phyloP scores from a whole-genome alignment of 2,329 filamentous ascomycete species.

The Metarhizium anisopliae region DNA sequence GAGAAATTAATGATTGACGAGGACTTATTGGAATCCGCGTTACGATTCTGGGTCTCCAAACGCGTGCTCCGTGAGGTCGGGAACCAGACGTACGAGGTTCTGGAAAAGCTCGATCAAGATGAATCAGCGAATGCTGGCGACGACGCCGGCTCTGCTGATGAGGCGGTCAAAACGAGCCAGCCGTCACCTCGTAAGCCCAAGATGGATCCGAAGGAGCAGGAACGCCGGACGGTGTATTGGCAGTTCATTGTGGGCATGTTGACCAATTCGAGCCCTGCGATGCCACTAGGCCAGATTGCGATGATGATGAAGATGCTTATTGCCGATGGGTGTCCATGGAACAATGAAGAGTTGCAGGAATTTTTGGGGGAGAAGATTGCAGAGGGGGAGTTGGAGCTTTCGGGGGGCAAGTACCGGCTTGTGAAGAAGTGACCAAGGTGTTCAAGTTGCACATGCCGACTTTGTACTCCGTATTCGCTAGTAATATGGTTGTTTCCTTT shows the following conservation, averaged over 20 bases:
- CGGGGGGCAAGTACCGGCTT: conserved; percentile 61
- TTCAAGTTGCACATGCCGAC: not conserved
- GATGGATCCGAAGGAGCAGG: conserved; percentile 55
- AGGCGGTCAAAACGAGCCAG: conserved; percentile 14
- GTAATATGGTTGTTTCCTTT: not conserved
- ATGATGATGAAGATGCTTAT: conserved; percentile 96
- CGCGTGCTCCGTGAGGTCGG: conserved; percentile 51
- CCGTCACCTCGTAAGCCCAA: conserved; percentile 41
- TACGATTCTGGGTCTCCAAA: conserved; percentile 64
- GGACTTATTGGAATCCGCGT: conserved; percentile 56
- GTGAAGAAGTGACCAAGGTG: conserved; percentile 41
- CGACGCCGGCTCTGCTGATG: conserved; percentile 18
- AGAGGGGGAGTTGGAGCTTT: conserved; percentile 59
- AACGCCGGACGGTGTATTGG: conserved; percentile 63
- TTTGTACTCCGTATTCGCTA: not conserved
- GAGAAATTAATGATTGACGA: conserved; percentile 62
- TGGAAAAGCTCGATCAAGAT: conserved; percentile 47
- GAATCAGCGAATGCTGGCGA: conserved; percentile 19
- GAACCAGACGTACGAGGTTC: conserved; percentile 53
- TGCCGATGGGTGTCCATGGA: conserved; percentile 80
- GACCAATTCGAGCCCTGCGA: conserved; percentile 74
- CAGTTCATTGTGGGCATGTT: conserved; percentile 93
- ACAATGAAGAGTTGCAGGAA: conserved; percentile 76
- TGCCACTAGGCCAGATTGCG: conserved; percentile 71
- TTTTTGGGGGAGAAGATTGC: conserved; percentile 73